Conservation (phyloP, 768 basidiomycete species). For the Mycena pura region DNA sequence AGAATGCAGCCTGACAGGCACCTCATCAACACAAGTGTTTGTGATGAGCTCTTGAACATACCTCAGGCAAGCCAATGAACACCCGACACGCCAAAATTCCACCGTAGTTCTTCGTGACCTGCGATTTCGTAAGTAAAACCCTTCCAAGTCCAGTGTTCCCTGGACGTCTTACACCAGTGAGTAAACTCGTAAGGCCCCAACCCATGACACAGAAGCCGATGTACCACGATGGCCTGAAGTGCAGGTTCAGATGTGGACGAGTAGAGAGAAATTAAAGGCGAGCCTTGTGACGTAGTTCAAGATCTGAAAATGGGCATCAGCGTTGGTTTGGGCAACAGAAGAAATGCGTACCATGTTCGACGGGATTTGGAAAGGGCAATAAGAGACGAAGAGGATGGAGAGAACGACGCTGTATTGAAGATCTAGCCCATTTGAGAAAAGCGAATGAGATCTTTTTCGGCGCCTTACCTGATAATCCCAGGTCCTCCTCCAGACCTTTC, state of each 20-base stretch:
- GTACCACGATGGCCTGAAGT: constrained; percentile 61
- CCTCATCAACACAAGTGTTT: background rate
- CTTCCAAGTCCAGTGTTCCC: background rate
- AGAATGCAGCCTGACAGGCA: constrained; percentile 60
- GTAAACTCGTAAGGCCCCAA: constrained; percentile 68
- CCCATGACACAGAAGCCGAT: constrained; percentile 64
- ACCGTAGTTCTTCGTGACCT: constrained; percentile 62
- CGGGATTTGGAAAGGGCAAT: constrained; percentile 69
- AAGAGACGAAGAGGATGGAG: constrained; percentile 62
- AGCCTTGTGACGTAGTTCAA: constrained; percentile 62
- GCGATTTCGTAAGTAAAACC: background rate
- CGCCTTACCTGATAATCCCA: constrained; percentile 50
- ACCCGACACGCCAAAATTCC: constrained; percentile 65
- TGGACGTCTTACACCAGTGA: constrained; percentile 60
- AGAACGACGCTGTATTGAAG: constrained; percentile 60
- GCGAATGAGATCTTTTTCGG: background rate
- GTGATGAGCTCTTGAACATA: constrained; percentile 17
- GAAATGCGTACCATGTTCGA: constrained; percentile 62
- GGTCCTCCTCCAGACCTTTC: constrained; percentile 57
- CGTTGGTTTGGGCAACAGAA: background rate
- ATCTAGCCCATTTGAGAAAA: constrained; percentile 38
- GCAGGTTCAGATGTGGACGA: background rate
- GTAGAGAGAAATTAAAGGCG: constrained; percentile 3
- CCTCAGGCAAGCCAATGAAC: constrained; percentile 71
- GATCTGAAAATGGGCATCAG: constrained; percentile 44